Percentiles rank a stretch among this genome's conserved stretches.
phyloP scores from a whole-genome alignment of 1,284 basidiomycete genomes.

The Hortiboletus rubellus region DNA sequence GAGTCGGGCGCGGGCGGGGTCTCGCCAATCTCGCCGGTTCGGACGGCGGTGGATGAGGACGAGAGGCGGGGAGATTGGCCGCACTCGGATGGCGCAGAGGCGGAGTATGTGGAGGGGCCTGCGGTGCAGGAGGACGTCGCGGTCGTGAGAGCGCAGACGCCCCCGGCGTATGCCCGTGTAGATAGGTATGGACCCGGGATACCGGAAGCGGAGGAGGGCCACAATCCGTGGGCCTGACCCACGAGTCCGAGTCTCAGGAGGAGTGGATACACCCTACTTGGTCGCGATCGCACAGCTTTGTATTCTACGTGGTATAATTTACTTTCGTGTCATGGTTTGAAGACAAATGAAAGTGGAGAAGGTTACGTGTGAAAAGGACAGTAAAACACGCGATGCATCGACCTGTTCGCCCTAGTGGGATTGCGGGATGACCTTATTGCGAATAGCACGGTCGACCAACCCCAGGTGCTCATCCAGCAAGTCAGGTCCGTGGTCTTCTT shows the following conservation, averaged over 20 bases:
- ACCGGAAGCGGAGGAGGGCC: slow-evolving; percentile 14
- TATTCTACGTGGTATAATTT: too few species aligned
- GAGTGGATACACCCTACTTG: not conserved
- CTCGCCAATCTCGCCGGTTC: not conserved
- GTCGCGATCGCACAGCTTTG: not conserved
- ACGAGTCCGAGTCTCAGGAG: not conserved
- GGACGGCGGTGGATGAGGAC: not conserved
- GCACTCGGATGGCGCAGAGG: not conserved
- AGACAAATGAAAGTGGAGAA: too few species aligned
- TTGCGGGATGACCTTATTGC: not conserved
- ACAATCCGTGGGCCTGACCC: slow-evolving; percentile 28
- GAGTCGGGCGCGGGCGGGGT: not conserved
- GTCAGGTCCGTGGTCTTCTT: not conserved
- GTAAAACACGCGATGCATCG: too few species aligned
- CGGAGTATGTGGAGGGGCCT: not conserved
- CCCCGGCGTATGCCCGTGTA: slow-evolving; percentile 16
- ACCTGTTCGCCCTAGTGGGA: not conserved
- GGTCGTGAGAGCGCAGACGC: slow-evolving; percentile 18
- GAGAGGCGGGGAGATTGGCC: not conserved
- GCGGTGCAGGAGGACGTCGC: not conserved
- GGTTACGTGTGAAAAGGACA: too few species aligned
- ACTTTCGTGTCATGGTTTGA: too few species aligned
- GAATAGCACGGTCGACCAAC: slow-evolving; percentile 4
- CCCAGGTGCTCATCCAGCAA: slow-evolving; percentile 12
- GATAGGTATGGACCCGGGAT: slow-evolving; percentile 7